Base-by-base conservation (phyloP, 352 stramenopile genomes). In the Pythium aquatile region DNA sequence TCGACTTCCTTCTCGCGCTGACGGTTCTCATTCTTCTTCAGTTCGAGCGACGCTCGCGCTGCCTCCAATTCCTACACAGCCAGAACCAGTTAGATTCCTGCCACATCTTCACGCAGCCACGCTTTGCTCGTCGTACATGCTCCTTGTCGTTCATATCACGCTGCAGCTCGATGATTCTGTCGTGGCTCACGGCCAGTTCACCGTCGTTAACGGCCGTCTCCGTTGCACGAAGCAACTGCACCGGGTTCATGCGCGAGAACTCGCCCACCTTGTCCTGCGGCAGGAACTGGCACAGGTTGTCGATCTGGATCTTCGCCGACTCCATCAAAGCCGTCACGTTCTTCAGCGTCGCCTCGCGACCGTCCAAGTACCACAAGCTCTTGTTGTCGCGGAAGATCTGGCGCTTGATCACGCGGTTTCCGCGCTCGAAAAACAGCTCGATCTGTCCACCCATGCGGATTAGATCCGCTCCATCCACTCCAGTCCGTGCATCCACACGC, bases 201-300 rank as follows among this genome's bases (percentile, higher is more conserved):
- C 85, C 87, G 63, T 94, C 78, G 17, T 76, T 75, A 14, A 96
- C 83, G 0, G 88, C 88, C 2, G 65, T 78, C 61, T 96, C 83
- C 11, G 88, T 96, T 2, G 86, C 86, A n/a, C 83, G 83, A 2
- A 96, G 69, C 44, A 96, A 72, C 68, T 76, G 73, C 26, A 69
- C 59, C 0, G 83, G 60, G 56, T 93, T 95, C 85, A 96, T 93
- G 33, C 83, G 77, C n/a, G 88, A 93, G 58, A 96, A 96, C 67
- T 96, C 86, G 55, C 88, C 86, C 17, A 96, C 97, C 72, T 97
- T 97, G 68, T 99, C 97, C 73, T 99, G 97, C 2, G 98, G 98
- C 26, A 99, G 72, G 66, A 99, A 99, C 49, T 98, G 98, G 63
- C 97, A 99, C 35, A 99, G 80, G 68, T 99, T 99, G 74, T 98